Base-by-base conservation (phyloP, 768 basidiomycete genomes). In the Holtermanniella nyarrowii region DNA sequence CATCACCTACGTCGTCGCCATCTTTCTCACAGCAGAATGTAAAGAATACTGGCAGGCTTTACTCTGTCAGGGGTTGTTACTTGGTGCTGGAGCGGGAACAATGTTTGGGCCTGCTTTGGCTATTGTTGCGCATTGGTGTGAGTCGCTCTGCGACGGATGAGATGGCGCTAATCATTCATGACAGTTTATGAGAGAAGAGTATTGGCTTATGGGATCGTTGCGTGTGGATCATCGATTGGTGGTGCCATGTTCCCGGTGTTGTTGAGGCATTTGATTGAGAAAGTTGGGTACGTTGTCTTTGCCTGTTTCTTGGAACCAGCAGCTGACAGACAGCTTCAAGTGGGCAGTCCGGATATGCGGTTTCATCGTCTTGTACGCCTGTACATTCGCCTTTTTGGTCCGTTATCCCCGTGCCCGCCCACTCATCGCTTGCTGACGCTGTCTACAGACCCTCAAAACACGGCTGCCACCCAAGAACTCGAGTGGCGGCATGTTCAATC, bases 271-370 rank as follows among this genome's bases (percentile, higher is more conserved):
- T 14, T 25, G 26, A 48, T 48, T 18, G 46, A 12, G 3, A 25
- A n/a, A 13, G 22, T 48, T 11, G 46, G 46, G 46, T 48, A n/a
- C n/a, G 46, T n/a, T n/a, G n/a, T n/a, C n/a, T n/a, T n/a, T n/a
- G n/a, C n/a, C n/a, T n/a, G n/a, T 48, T 4, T n/a, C 13, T 14
- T 46, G 16, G 21, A 25, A 10, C 18, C 20, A 21, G 24, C 10
- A 46, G 13, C 14, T 24, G 12, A 39, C 22, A 22, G 20, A 2
- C 44, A 50, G 54, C 11, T 51, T 42, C 46, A 10, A 26, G n/a
- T 56, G 55, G 55, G 52, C 55, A 0, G 21, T 52, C 7, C 52
- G 56, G 22, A 31, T 50, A 5, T 50, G 41, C 16, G 56, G 48
- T 4, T 53, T 58, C 46, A 48, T 51, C 49, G 14, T 54, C 13